Percentiles rank a stretch among this genome's conserved stretches.
phyloP scores from a whole-genome alignment of 2,329 filamentous ascomycete species.

The Sclerotinia glacialis region DNA sequence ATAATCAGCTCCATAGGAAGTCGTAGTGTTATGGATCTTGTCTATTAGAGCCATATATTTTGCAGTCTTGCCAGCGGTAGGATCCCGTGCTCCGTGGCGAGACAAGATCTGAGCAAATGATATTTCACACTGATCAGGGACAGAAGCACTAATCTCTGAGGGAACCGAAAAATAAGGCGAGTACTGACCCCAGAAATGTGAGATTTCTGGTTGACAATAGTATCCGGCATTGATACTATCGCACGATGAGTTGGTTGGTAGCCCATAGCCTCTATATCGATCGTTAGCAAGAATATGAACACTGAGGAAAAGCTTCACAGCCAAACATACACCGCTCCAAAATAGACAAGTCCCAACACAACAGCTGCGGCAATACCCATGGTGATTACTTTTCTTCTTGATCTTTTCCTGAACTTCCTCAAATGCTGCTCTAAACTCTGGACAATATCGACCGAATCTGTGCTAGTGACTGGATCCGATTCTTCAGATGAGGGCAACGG shows the following conservation, averaged over 20 bases:
- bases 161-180: constrained; percentile 77
- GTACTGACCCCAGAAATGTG: constrained; percentile 74
- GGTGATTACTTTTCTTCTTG: constrained; percentile 25
- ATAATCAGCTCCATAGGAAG: constrained; percentile 59
- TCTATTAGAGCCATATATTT: constrained; percentile 62
- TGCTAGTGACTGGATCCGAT: constrained; percentile 20
- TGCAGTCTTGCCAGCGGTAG: constrained; percentile 65
- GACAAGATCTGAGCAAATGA: constrained; percentile 81
- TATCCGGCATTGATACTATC: constrained; percentile 37
- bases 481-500: constrained; percentile 22
- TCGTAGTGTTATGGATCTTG: constrained; percentile 58
- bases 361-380: constrained; percentile 27
- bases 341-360: constrained; percentile 30
- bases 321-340: constrained; percentile 30
- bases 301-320: neutral
- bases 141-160: constrained; percentile 57
- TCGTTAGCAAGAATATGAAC: constrained; percentile 19
- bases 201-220: constrained; percentile 38
- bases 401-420: constrained; percentile 27
- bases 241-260: constrained; percentile 30
- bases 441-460: constrained; percentile 22
- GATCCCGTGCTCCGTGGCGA: constrained; percentile 80
- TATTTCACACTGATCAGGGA: constrained; percentile 67
- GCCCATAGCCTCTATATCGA: constrained; percentile 24
- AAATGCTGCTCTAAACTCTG: constrained; percentile 28